A percentile compares a stretch with the other conserved stretches of the same genome.
These are phyloP conservation scores for Calocybe cyanea DNA, from an alignment of 768 basidiomycete species.

Conservation along the genomic window DNA sequence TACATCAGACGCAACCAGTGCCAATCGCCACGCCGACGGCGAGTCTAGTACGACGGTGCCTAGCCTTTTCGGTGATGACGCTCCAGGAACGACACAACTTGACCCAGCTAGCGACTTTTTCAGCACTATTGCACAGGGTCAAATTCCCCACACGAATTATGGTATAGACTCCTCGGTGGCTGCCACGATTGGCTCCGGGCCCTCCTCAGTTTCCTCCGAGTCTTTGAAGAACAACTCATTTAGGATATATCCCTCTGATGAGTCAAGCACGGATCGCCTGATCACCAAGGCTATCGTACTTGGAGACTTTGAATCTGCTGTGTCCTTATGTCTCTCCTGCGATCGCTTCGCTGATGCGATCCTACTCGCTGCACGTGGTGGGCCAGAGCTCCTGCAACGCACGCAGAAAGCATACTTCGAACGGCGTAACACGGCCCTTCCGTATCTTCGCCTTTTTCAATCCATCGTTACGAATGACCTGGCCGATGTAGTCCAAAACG, in stretches of 20 bases:
- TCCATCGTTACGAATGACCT: constrained; percentile 92
- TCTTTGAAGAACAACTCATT: constrained; percentile 77
- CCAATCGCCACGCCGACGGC: constrained; percentile 54
- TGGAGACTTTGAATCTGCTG: constrained; percentile 93
- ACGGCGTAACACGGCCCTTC: constrained; percentile 64
- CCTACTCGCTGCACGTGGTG: constrained; percentile 87
- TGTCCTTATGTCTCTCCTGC: constrained; percentile 83
- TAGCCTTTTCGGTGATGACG: constrained; percentile 84
- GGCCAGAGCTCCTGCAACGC: constrained; percentile 76
- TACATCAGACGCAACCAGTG: constrained; percentile 58
- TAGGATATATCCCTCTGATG: constrained; percentile 84
- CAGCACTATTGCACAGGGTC: constrained; percentile 53
- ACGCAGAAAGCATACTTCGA: constrained; percentile 96
- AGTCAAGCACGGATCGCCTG: constrained; percentile 82
- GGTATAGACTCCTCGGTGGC: constrained; percentile 87
- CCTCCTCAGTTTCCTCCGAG: constrained; percentile 78
- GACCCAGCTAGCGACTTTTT: constrained; percentile 85
- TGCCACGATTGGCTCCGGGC: constrained; percentile 89
- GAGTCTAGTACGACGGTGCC: constrained; percentile 86
- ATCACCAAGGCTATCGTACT: constrained; percentile 92
- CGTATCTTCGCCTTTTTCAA: constrained; percentile 93
- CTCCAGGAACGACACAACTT: constrained; percentile 58
- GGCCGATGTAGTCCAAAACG: constrained; percentile 92
- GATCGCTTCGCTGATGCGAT: constrained; percentile 95
- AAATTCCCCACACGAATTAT: constrained; percentile 76